A percentile compares a stretch with the other conserved stretches of the same genome.
Conservation (phyloP, 345 rosid species). For the Capsella bursapastoris region DNA sequence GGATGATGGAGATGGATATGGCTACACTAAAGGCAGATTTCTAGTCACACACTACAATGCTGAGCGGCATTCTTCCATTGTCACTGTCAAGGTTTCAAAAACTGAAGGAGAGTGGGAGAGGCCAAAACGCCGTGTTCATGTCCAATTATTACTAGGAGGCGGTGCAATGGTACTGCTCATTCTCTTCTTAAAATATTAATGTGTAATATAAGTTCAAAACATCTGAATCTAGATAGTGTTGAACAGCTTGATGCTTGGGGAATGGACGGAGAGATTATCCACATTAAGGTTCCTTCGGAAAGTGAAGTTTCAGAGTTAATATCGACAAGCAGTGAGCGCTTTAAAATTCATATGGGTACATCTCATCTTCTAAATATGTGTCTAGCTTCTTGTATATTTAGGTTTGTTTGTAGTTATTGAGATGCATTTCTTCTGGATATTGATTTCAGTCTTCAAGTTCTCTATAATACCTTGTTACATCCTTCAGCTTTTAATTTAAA, state of each 20-base stretch:
- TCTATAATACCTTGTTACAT: neutral
- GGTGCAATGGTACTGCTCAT: slow-evolving; percentile 66
- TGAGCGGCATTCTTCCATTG: slow-evolving; percentile 61
- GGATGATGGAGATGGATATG: slow-evolving; percentile 94
- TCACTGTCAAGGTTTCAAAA: slow-evolving; percentile 62
- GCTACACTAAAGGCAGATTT: slow-evolving; percentile 64
- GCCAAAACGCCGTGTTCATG: slow-evolving; percentile 73
- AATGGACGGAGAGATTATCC: slow-evolving; percentile 76
- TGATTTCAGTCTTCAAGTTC: slow-evolving; percentile 2
- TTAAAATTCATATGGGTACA: slow-evolving; percentile 65
- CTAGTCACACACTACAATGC: slow-evolving; percentile 71
- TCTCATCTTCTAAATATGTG: slow-evolving; percentile 11
- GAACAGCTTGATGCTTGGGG: slow-evolving; percentile 83
- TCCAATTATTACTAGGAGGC: slow-evolving; percentile 74
- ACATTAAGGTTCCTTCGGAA: slow-evolving; percentile 65
- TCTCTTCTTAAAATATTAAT: neutral
- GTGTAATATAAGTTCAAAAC: slow-evolving; percentile 9
- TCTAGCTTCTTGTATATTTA: neutral
- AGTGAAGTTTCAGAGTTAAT: slow-evolving; percentile 52
- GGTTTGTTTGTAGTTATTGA: neutral
- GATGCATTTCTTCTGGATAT: neutral
- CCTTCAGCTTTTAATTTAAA: neutral
- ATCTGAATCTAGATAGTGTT: slow-evolving; percentile 27
- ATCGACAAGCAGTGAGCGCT: slow-evolving; percentile 55
- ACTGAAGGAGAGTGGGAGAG: slow-evolving; percentile 85